Evolutionary conservation across 208 protist genomes (phyloP), one percentile per base, ranked within the genome.

Genomic region (Wallacemonas rigidus): DNA sequence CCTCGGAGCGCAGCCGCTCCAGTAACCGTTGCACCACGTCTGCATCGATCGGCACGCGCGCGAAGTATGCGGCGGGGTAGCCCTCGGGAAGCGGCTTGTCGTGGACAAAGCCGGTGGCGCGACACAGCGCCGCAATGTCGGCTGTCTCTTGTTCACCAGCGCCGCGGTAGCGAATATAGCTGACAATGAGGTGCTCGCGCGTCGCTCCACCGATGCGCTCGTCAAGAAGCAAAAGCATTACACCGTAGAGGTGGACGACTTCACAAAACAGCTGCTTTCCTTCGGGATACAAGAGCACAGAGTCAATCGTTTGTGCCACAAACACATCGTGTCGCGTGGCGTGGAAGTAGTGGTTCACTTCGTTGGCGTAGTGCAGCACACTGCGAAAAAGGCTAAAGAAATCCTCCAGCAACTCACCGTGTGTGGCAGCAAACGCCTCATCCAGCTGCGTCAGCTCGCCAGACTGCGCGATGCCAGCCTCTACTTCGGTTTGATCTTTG

Each of bases 351-450:
- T 87, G 82, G 60, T 94, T 92, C 69, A 97, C 50, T 77, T 99
- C 98, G 43, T 78, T 89, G 39, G 95, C 90, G 79, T 99, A 99
- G 67, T 95, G 97, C 57, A 96, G 98, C 3, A 99, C 93, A 69
- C 86, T 87, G 65, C 99, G 93, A 70, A 99, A 99, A 2, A 99
- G 78, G 6, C 86, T 67, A 81, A 98, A 99, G 79, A 99, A 99
- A 43, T 96, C 88, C 57, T 95, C 81, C 15, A 99, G 82, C n/a
- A 99, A 82, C 47, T 98, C 89, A 41, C 99, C 85, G 87, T 99
- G 97, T 4, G 87, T 97, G 40, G 89, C 74, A 3, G 80, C 74
- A 51, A 98, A 90, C 17, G 94, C 82, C 60, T 94, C 89, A 72
- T 97, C 92, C 43, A 82, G 72, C 17, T 85, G 74, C 11, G 83